Evolutionary conservation across 352 stramenopile genomes (phyloP), one percentile per base, ranked within the genome.

Genomic region (Pythium guiyangense): DNA sequence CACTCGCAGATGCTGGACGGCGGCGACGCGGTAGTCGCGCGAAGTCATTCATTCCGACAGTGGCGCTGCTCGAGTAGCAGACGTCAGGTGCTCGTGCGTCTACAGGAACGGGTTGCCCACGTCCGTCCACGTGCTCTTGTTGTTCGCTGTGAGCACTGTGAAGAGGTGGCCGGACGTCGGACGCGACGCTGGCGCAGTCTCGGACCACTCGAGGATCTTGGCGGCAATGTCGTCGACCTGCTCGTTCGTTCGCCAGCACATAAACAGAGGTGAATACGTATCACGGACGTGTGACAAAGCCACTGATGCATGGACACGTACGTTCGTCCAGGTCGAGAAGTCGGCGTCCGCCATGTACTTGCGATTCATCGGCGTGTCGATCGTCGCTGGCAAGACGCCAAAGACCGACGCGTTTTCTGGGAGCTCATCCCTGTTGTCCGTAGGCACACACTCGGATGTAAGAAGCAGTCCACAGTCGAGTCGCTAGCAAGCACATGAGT

Each of bases 281-380:
- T 34, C 14, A 34, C 39, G 11, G 25, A 29, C 42, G 8, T 12
- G 25, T 39, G n/a, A 5, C 34, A 26, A 42, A 9, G n/a, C 11
- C 14, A 20, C 27, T 10, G 9, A n/a, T n/a, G n/a, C n/a, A n/a
- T n/a, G n/a, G n/a, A n/a, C n/a, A 29, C 53, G 20, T 66, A 90
- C 78, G 60, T 80, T 89, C 11, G 85, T 93, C 85, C 85, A 93
- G 9, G 74, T 86, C 6, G 79, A 85, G 59, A 90, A 90, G 59
- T 96, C 87, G 22, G 85, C 85, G 49, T 93, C 74, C 2, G 68
- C 72, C 84, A 95, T 96, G 60, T 72, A 90, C 70, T 90, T 87
- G 59, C 86, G 85, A 62, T 96, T 96, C 66, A 86, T 93, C 4
- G 87, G 83, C 45, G 87, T 96, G 61, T 96, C 88, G 52, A 96